These are phyloP conservation scores for Apiospora phragmitis DNA, from an alignment of 2,329 filamentous ascomycete genomes.

Conservation along the genomic window DNA sequence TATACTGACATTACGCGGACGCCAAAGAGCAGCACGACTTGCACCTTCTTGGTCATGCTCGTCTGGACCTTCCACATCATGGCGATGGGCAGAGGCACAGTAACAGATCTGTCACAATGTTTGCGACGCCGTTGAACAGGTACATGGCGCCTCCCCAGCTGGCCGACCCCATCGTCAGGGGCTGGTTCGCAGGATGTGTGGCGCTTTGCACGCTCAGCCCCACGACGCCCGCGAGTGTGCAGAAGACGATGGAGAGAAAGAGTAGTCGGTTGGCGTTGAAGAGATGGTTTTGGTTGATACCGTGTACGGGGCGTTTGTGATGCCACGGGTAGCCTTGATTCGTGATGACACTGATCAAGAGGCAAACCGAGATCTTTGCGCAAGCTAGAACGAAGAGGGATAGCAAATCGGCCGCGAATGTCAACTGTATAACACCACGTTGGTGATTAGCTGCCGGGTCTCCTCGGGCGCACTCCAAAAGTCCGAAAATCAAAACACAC, in stretches of 20 bases:
- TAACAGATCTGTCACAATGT: slow-evolving; percentile 16
- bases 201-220: background rate
- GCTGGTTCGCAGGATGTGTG: background rate
- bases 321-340: background rate
- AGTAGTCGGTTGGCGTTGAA: background rate
- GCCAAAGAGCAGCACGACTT: slow-evolving; percentile 11
- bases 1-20: slow-evolving; percentile 1
- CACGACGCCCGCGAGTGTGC: background rate
- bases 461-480: no score
- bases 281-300: background rate
- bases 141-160: background rate
- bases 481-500: no score
- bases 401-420: background rate
- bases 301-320: background rate
- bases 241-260: background rate
- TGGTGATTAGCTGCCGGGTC: background rate
- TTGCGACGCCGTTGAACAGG: background rate
- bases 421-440: background rate
- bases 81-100: slow-evolving; percentile 17
- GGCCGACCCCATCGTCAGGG: background rate
- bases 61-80: slow-evolving; percentile 20
- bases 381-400: background rate
- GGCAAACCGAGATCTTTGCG: background rate
- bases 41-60: slow-evolving; percentile 11
- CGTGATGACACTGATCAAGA: background rate